Evolutionary conservation across 305 asterid genomes (phyloP).

Genomic region (Lippia alba): DNA sequence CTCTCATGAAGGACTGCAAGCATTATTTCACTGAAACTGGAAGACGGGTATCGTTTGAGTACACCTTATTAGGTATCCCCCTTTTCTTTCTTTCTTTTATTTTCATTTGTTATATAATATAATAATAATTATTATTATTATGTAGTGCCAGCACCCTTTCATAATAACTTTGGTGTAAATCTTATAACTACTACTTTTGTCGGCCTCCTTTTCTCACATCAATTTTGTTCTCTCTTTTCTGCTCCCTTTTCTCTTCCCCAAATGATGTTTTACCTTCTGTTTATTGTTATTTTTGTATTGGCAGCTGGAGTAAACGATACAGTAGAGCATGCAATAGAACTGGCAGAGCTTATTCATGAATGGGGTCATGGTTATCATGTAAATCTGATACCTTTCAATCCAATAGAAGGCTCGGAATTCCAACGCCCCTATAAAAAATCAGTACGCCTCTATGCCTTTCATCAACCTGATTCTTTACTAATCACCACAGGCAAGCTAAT

Average conservation of each 20-base stretch:
- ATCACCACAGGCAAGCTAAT: too few species aligned
- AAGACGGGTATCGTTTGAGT: slow-evolving; percentile 90
- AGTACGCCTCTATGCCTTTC: slow-evolving; percentile 42
- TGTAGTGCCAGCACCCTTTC: too few species aligned
- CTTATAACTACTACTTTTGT: too few species aligned
- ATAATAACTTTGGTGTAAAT: too few species aligned
- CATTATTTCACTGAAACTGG: slow-evolving; percentile 83
- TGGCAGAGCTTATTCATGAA: slow-evolving; percentile 79
- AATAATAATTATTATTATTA: too few species aligned
- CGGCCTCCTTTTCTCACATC: too few species aligned
- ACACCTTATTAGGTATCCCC: slow-evolving; percentile 78
- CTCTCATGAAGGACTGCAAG: slow-evolving; percentile 92
- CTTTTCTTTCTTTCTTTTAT: not conserved
- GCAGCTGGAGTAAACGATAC: slow-evolving; percentile 89
- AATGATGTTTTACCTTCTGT: not conserved
- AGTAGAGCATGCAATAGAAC: slow-evolving; percentile 73
- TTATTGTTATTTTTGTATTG: slow-evolving; percentile 25
- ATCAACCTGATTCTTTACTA: too few species aligned
- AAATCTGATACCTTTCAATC: slow-evolving; percentile 88
- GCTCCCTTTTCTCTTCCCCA: not conserved
- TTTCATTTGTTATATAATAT: too few species aligned
- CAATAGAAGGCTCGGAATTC: slow-evolving; percentile 80
- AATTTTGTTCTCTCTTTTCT: not conserved
- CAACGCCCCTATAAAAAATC: slow-evolving; percentile 79
- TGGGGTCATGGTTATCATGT: slow-evolving; percentile 95